Conservation (phyloP, 1,284 basidiomycete genomes). For the Pyrrhoderma noxium region DNA sequence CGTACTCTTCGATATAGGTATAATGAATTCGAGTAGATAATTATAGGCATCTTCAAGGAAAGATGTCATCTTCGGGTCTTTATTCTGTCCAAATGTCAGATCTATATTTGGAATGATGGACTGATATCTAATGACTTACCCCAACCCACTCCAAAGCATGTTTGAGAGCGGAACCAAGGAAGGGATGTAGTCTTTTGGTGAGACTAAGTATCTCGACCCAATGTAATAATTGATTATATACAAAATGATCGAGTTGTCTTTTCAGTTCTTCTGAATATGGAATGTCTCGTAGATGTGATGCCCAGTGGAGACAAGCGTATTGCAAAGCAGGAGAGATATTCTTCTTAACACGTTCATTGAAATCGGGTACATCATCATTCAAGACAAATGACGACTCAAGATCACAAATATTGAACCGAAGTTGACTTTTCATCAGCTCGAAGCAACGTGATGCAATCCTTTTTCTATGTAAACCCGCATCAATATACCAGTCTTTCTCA, state of each 20-base stretch:
- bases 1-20: not conserved
- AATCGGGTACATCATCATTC: constrained; percentile 2
- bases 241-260: not conserved
- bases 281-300: constrained; percentile 3
- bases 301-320: constrained; percentile 7
- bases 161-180: not conserved
- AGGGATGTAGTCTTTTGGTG: too few relatives aligned
- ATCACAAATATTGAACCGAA: constrained; percentile 19
- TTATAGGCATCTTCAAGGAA: not conserved
- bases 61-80: not conserved
- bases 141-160: not conserved
- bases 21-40: not conserved
- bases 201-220: constrained; percentile 6
- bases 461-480: not conserved
- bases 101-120: not conserved
- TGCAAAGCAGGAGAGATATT: not conserved
- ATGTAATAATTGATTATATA: not conserved
- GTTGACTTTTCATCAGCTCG: constrained; percentile 8
- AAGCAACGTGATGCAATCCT: constrained; percentile 1
- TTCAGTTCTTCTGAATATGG: not conserved
- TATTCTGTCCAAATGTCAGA: not conserved
- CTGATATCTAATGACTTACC: not conserved
- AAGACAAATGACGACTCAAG: constrained; percentile 5
- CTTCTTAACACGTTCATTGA: not conserved
- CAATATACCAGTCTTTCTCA: not conserved